Evolutionary conservation across 2,329 filamentous ascomycete species (phyloP).

Genomic region (Calonectria naviculata): DNA sequence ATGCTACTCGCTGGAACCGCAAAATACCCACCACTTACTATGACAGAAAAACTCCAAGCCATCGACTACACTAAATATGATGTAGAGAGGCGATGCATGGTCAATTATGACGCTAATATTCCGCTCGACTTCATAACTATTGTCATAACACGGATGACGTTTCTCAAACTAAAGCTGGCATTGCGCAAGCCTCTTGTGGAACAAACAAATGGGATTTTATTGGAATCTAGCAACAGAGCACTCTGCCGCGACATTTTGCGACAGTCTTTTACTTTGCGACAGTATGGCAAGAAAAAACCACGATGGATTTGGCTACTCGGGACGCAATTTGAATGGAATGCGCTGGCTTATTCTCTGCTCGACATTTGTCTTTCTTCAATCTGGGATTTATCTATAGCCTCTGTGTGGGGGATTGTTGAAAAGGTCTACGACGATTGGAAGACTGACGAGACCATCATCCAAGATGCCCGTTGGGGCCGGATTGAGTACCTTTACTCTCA

Average conservation of each 20-base stretch:
- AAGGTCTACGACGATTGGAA: conserved; percentile 23
- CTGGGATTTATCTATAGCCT: neutral
- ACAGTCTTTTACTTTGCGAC: conserved; percentile 9
- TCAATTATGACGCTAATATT: neutral
- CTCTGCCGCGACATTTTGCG: conserved; percentile 20
- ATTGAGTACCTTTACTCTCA: conserved; percentile 18
- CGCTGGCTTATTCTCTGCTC: conserved; percentile 9
- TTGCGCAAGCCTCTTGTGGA: neutral
- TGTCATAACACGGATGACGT: neutral
- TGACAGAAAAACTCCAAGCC: neutral
- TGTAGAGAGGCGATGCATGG: neutral
- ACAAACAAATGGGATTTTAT: neutral
- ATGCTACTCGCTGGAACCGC: conserved; percentile 7
- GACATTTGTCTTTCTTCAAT: neutral
- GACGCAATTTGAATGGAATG: conserved; percentile 12
- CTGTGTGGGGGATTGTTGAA: conserved; percentile 9
- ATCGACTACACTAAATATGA: neutral
- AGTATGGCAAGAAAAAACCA: conserved; percentile 7
- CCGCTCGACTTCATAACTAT: conserved; percentile 11
- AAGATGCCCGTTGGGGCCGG: conserved; percentile 18
- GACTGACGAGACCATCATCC: neutral
- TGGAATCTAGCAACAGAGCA: neutral
- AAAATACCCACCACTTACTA: neutral
- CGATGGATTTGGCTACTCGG: conserved; percentile 11
- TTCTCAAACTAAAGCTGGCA: conserved; percentile 3